Percentiles rank a stretch among this genome's conserved stretches.
Evolutionary conservation across 495 filamentous ascomycete species (phyloP).

Genomic region (Penicillium bovifimosum): DNA sequence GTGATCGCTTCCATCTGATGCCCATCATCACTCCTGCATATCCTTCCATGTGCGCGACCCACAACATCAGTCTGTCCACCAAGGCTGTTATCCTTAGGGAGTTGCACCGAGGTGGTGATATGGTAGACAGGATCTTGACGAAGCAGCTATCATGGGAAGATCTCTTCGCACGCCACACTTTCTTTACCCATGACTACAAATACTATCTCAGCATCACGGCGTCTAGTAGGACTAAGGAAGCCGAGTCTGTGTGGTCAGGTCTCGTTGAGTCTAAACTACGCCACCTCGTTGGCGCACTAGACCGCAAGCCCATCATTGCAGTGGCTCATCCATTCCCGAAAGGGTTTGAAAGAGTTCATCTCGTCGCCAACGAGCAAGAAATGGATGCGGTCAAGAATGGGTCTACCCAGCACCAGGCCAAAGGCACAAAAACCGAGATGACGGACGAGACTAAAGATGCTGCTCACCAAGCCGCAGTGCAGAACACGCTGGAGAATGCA

Average conservation of each 20-base stretch:
- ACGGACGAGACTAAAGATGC: slow-evolving; percentile 53
- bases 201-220: slow-evolving; percentile 89
- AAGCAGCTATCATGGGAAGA: slow-evolving; percentile 78
- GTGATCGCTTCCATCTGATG: slow-evolving; percentile 83
- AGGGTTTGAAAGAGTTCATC: slow-evolving; percentile 76
- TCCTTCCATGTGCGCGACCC: slow-evolving; percentile 92
- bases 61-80: slow-evolving; percentile 84
- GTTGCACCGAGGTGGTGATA: slow-evolving; percentile 66
- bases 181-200: slow-evolving; percentile 88
- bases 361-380: slow-evolving; percentile 65
- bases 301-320: slow-evolving; percentile 64
- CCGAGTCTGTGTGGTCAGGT: slow-evolving; percentile 81
- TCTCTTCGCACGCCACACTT: slow-evolving; percentile 79
- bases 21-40: slow-evolving; percentile 96
- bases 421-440: slow-evolving; percentile 53
- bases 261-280: slow-evolving; percentile 90
- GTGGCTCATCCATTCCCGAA: slow-evolving; percentile 91
- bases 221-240: slow-evolving; percentile 79
- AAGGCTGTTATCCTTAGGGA: slow-evolving; percentile 79
- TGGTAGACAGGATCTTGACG: slow-evolving; percentile 74
- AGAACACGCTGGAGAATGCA: slow-evolving; percentile 44
- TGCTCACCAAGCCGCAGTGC: slow-evolving; percentile 45
- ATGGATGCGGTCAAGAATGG: slow-evolving; percentile 65
- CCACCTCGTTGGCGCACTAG: slow-evolving; percentile 72
- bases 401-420: slow-evolving; percentile 60